Evolutionary conservation across 306 rosid genomes (phyloP).

Genomic region (Elaeagnus macrophylla): DNA sequence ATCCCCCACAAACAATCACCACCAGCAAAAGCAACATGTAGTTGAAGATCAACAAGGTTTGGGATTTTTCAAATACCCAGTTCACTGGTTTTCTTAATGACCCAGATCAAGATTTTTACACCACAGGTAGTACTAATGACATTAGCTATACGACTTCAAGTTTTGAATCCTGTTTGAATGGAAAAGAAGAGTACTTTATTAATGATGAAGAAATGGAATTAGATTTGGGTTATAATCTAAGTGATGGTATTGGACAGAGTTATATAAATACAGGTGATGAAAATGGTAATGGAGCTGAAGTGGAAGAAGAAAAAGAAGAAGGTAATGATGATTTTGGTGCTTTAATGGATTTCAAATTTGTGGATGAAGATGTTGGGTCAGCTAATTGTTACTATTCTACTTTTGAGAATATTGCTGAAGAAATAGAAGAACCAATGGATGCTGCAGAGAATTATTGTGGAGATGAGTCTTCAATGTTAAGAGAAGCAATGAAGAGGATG

Average conservation of each 20-base stretch:
- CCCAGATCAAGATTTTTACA: constrained; percentile 8
- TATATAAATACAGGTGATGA: background rate
- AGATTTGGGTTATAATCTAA: background rate
- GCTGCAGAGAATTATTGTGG: constrained; percentile 27
- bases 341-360: constrained; percentile 44
- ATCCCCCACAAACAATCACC: constrained; percentile 31
- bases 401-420: constrained; percentile 63
- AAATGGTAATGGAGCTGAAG: constrained; percentile 15
- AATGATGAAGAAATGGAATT: too few species aligned
- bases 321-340: constrained; percentile 3
- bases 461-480: constrained; percentile 65
- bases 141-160: constrained; percentile 36
- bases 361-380: constrained; percentile 42
- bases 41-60: constrained; percentile 19
- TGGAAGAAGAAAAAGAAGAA: constrained; percentile 27
- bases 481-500: constrained; percentile 79
- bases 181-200: constrained; percentile 18
- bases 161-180: constrained; percentile 48
- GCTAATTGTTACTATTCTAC: constrained; percentile 44
- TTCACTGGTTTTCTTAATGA: constrained; percentile 25
- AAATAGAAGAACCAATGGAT: constrained; percentile 51
- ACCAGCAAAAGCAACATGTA: constrained; percentile 31
- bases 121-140: constrained; percentile 22
- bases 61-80: constrained; percentile 53
- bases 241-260: background rate